Evolutionary conservation across 2,329 filamentous ascomycete species (phyloP).

Genomic region (Fusarium nanum): DNA sequence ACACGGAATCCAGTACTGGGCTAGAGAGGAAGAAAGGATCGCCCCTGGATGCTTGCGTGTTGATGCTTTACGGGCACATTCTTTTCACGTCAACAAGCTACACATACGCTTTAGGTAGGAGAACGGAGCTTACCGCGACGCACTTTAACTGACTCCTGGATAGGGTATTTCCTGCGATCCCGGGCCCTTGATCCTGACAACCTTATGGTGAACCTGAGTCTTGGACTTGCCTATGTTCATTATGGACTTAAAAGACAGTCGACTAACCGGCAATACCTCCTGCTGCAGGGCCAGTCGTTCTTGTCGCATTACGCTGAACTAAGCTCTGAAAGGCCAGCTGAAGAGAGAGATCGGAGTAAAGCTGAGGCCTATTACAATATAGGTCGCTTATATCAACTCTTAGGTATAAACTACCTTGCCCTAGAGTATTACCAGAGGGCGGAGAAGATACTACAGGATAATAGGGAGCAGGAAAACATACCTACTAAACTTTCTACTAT

Average conservation of each 20-base stretch:
- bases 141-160: slow-evolving; percentile 1
- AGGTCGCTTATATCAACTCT: slow-evolving; percentile 53
- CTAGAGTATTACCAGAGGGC: slow-evolving; percentile 73
- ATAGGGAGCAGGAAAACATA: background rate
- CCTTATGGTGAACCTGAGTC: slow-evolving; percentile 80
- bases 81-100: slow-evolving; percentile 87
- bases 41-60: slow-evolving; percentile 78
- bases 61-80: slow-evolving; percentile 92
- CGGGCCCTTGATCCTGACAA: slow-evolving; percentile 80
- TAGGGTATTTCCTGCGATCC: slow-evolving; percentile 85
- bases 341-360: slow-evolving; percentile 15
- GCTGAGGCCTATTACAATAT: slow-evolving; percentile 55
- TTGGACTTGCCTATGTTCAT: slow-evolving; percentile 88
- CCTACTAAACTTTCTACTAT: slow-evolving; percentile 47
- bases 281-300: slow-evolving; percentile 87
- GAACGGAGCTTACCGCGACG: background rate
- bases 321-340: background rate
- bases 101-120: slow-evolving; percentile 79
- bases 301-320: slow-evolving; percentile 60
- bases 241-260: slow-evolving; percentile 89
- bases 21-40: slow-evolving; percentile 14
- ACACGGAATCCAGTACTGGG: slow-evolving; percentile 37
- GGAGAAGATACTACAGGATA: slow-evolving; percentile 18
- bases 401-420: slow-evolving; percentile 65
- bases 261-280: slow-evolving; percentile 88